These are phyloP conservation scores for Penicillium sp. DNA, from an alignment of 2,329 filamentous ascomycete species.

Conservation along the genomic window DNA sequence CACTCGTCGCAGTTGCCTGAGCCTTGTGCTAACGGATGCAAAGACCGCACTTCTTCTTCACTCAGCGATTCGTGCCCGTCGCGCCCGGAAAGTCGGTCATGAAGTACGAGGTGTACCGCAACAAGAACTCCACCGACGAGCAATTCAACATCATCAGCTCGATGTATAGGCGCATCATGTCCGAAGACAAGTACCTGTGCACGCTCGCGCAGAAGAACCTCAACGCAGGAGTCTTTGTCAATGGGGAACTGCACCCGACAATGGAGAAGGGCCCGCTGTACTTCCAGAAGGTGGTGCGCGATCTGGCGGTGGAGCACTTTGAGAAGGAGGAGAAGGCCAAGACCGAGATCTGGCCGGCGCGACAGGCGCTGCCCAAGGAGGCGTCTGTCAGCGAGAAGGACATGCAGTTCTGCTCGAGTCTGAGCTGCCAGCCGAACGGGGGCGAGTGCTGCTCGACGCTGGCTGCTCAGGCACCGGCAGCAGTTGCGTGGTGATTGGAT, in stretches of 20 bases:
- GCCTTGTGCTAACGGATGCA: background rate
- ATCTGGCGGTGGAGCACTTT: conserved; percentile 53
- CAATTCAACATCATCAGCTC: conserved; percentile 62
- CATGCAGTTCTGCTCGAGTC: conserved; percentile 36
- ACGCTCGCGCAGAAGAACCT: conserved; percentile 63
- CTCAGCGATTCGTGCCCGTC: conserved; percentile 65
- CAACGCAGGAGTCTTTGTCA: conserved; percentile 63
- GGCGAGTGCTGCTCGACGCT: conserved; percentile 6
- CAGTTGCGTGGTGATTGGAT: conserved; percentile 14
- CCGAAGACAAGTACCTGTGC: conserved; percentile 68
- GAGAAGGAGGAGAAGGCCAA: conserved; percentile 52
- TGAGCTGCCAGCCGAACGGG: conserved; percentile 17
- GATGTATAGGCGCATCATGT: conserved; percentile 68
- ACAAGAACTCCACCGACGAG: conserved; percentile 62
- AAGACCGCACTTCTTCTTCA: conserved; percentile 64
- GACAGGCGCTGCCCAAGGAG: conserved; percentile 35
- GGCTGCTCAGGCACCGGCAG: background rate
- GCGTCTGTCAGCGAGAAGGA: conserved; percentile 36
- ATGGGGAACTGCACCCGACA: conserved; percentile 63
- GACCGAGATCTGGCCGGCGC: conserved; percentile 59
- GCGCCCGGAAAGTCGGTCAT: conserved; percentile 58
- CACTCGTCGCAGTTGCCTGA: background rate
- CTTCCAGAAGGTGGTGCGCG: conserved; percentile 59
- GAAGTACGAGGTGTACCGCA: conserved; percentile 67
- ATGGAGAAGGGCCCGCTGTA: conserved; percentile 62